Base-by-base conservation (phyloP, 108 stramenopile genomes). In the Discostella pseudostelligera region DNA sequence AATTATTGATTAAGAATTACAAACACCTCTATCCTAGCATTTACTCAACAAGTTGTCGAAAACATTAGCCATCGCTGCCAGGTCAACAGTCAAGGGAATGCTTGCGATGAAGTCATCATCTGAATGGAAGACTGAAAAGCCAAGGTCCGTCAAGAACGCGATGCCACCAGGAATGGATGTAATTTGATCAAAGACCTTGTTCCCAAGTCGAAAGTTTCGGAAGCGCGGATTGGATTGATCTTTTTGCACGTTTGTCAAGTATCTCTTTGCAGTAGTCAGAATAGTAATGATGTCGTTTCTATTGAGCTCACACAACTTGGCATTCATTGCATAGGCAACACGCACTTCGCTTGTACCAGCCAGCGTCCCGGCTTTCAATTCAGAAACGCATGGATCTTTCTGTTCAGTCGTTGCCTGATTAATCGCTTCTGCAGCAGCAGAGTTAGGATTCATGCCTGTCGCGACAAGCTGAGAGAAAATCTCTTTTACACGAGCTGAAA, bases 111-210 rank as follows among this genome's bases (percentile, higher is more conserved):
- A 86, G 55, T 89, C 88, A 59, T 69, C 71, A 51, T 71, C 76
- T 17, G 86, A 83, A 53, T 69, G 74, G 51, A 59, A 63, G 1
- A 86, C 54, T 6, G 81, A 67, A 61, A 90, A 85, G 12, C 84
- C 86, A 47, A 89, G 40, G 43, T 70, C 57, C 26, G 62, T 62
- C 43, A 89, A 62, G 3, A 88, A 46, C 26, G 70, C 66, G 32
- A 87, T 39, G 19, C 84, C 76, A 29, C 84, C 85, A 29, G 76
- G 54, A 20, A 71, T 74, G 8, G 83, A 69, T 8, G 79, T 77
- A 4, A 93, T 78, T 39, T 70, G 74, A 72, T 93, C 91, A 17
- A 84, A 88, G 0, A 93, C 77, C 56, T 79, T 87, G 59, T 93
- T 89, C 60, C 76, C 66, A 12, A 86, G 67, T 59, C 84, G 82